These are phyloP conservation scores for Aspergillus sp. DNA, from an alignment of 2,329 filamentous ascomycete genomes.

Conservation along the genomic window DNA sequence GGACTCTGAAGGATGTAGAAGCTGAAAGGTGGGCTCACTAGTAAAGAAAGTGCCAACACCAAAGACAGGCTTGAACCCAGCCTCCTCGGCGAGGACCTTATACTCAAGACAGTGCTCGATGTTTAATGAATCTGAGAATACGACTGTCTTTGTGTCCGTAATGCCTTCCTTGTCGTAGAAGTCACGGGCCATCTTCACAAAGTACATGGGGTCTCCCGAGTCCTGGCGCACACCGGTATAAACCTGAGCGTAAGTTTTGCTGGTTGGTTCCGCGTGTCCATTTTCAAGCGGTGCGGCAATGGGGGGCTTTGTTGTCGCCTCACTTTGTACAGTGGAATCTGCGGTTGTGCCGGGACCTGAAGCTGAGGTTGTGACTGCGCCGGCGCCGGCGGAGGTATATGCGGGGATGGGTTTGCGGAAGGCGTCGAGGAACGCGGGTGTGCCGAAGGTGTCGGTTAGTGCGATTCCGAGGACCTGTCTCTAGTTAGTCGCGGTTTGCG, in stretches of 20 bases:
- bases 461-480: constrained; percentile 77
- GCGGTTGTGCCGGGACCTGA: constrained; percentile 51
- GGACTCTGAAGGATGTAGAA: neutral
- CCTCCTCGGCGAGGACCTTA: constrained; percentile 77
- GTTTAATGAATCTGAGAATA: constrained; percentile 94
- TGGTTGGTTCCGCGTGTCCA: constrained; percentile 43
- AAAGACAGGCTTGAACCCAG: constrained; percentile 84
- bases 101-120: constrained; percentile 91
- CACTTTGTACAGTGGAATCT: constrained; percentile 42
- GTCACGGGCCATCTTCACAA: constrained; percentile 75
- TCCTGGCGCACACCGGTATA: constrained; percentile 88
- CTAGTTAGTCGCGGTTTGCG: constrained; percentile 3
- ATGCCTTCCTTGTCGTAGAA: constrained; percentile 82
- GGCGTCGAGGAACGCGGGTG: constrained; percentile 80
- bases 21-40: constrained; percentile 53
- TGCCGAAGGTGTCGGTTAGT: constrained; percentile 95
- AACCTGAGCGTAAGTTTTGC: constrained; percentile 75
- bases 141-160: constrained; percentile 80
- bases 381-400: constrained; percentile 47
- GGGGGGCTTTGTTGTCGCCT: constrained; percentile 47
- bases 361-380: constrained; percentile 43
- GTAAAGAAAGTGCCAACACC: constrained; percentile 95
- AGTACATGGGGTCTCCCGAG: constrained; percentile 81
- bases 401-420: constrained; percentile 71
- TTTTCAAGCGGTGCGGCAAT: constrained; percentile 49